Base-by-base conservation (phyloP, 441 rosid genomes). In the Theobroma grandiflorum region DNA sequence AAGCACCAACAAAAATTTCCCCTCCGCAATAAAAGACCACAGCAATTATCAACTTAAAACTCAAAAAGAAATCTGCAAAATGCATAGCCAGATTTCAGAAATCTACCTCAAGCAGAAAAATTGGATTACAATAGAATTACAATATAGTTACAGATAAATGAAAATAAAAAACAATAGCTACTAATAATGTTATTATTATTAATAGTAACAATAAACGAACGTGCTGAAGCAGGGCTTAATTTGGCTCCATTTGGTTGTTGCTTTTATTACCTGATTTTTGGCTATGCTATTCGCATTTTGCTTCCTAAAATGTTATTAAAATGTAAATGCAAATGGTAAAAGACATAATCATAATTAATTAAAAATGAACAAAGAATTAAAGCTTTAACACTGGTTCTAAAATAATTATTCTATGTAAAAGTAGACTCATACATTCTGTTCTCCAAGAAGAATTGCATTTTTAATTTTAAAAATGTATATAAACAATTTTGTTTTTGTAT, bases 1-100 rank as follows among this genome's bases (percentile, higher is more conserved):
- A 45, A 78, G 58, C 10, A 78, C 66, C 26, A 63, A 58, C 49
- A 31, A 79, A n/a, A 58, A 58, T 38, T 75, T 20, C 72, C 45
- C 3, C 40, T 43, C 14, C 10, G 16, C 8, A 55, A 62, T 20
- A 49, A 76, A 47, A 65, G n/a, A 15, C 59, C 20, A 6, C 20
- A 11, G 52, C 37, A 76, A 76, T 9, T 6, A 35, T 37, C 49
- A 55, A 65, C 45, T 37, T 76, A 33, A 42, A 66, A 64, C 71
- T 40, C 47, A 12, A 50, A 62, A n/a, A 35, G 58, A 63, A 47
- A 47, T 43, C 20, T 11, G 66, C 69, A 61, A 15, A 35, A 18
- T 7, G 38, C 47, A 50, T 50, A 49, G 65, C 12, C 10, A 49
- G 62, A n/a, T 47, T 49, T 65, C 31, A 45, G 37, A 47, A 37